A percentile compares a stretch with the other conserved stretches of the same genome.
phyloP scores from a whole-genome alignment of 768 basidiomycete species.

The Pleurotus tuoliensis region DNA sequence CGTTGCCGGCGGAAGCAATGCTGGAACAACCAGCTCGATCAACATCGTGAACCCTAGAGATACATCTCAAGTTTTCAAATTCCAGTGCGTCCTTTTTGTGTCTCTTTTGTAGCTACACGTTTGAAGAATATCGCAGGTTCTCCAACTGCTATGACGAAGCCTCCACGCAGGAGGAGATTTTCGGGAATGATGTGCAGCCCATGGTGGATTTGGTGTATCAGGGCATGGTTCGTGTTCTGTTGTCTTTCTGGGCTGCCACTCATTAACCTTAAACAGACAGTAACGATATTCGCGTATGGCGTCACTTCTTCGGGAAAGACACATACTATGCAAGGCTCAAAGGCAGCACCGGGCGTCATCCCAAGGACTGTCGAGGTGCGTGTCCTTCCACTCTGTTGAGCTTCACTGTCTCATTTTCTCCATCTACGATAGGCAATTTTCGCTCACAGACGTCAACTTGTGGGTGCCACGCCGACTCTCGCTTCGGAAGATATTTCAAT shows the following conservation, averaged over 20 bases:
- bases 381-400: not conserved
- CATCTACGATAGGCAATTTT: too few relatives aligned
- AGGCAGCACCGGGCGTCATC: conserved; percentile 75
- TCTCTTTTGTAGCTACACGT: not conserved
- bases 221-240: conserved; percentile 50
- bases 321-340: conserved; percentile 87
- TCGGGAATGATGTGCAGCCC: conserved; percentile 69
- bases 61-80: conserved; percentile 67
- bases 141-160: conserved; percentile 71
- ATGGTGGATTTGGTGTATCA: conserved; percentile 74
- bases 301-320: conserved; percentile 92
- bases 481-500: conserved; percentile 38
- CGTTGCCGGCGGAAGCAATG: not conserved
- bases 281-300: conserved; percentile 88
- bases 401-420: too few relatives aligned
- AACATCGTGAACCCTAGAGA: conserved; percentile 71
- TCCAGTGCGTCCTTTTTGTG: conserved; percentile 48
- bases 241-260: not conserved
- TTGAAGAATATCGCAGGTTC: conserved; percentile 31
- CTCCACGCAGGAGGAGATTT: conserved; percentile 76
- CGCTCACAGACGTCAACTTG: too few relatives aligned
- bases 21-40: conserved; percentile 36
- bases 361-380: conserved; percentile 73
- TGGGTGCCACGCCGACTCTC: too few relatives aligned
- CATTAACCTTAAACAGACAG: conserved; percentile 45